Evolutionary conservation across 164 flowering plant genomes (phyloP).

Genomic region (Liriodendron chinense): DNA sequence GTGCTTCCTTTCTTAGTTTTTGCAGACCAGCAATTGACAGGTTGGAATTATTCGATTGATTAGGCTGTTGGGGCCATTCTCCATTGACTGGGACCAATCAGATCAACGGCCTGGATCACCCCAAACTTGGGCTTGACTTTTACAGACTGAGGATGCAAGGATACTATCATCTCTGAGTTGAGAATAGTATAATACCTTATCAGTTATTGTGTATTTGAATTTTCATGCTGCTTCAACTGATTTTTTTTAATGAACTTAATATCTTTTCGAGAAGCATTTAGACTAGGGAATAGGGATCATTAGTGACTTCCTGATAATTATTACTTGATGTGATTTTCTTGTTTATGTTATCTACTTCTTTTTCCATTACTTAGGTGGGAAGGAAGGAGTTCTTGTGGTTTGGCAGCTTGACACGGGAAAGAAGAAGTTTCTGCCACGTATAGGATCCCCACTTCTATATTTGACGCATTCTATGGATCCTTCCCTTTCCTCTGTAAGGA

Average conservation of each 20-base stretch:
- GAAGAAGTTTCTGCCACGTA: constrained; percentile 77
- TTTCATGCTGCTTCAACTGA: background rate
- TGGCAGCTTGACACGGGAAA: constrained; percentile 97
- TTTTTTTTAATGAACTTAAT: background rate
- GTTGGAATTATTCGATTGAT: no score
- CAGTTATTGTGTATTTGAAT: background rate
- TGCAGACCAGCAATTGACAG: no score
- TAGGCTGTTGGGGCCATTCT: no score
- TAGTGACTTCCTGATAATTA: background rate
- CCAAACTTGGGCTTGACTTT: no score
- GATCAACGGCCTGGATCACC: no score
- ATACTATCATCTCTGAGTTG: no score
- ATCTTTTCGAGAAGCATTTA: background rate
- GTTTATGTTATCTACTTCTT: background rate
- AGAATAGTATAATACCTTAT: background rate
- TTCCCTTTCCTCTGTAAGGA: constrained; percentile 73
- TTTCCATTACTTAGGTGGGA: constrained; percentile 56
- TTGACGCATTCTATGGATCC: constrained; percentile 73
- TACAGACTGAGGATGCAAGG: no score
- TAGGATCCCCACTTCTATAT: constrained; percentile 79
- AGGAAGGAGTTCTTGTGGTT: constrained; percentile 90
- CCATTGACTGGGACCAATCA: no score
- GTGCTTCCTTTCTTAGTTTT: no score
- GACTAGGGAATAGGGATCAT: background rate
- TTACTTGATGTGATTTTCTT: background rate